phyloP scores from a whole-genome alignment of 768 basidiomycete species.

The Cystoderma amianthinum region DNA sequence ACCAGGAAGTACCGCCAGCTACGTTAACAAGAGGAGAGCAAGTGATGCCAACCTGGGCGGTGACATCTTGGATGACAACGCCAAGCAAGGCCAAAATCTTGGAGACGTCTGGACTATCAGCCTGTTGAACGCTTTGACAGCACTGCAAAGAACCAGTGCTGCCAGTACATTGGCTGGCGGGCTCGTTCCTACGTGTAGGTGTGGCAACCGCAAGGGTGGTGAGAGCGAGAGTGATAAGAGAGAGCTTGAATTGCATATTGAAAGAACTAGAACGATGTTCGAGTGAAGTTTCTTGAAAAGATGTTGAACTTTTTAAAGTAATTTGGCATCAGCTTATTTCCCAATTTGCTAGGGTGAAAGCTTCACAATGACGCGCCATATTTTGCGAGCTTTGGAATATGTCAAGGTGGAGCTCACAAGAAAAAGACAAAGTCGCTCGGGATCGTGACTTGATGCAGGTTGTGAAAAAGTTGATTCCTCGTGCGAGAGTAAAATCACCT shows the following conservation, averaged over 20 bases:
- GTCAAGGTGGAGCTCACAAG: too few species aligned
- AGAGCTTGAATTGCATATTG: slow-evolving; percentile 4
- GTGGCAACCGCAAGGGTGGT: slow-evolving; percentile 4
- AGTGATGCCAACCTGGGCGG: background rate
- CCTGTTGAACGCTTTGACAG: background rate
- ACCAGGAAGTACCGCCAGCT: slow-evolving; percentile 4
- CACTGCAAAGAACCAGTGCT: slow-evolving; percentile 2
- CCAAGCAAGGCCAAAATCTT: background rate
- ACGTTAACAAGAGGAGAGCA: background rate
- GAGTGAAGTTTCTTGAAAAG: too few species aligned
- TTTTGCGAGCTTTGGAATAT: too few species aligned
- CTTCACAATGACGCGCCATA: too few species aligned
- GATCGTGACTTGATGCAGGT: too few species aligned
- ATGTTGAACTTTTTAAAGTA: too few species aligned
- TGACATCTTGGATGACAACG: slow-evolving; percentile 1
- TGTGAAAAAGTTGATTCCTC: too few species aligned
- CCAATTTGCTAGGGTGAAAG: too few species aligned
- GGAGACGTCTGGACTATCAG: background rate
- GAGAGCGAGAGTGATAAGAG: slow-evolving; percentile 2
- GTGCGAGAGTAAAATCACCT: too few species aligned
- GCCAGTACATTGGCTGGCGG: slow-evolving; percentile 1
- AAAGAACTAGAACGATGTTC: too few species aligned
- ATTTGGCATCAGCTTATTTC: too few species aligned
- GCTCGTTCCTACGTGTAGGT: background rate
- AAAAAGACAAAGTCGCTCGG: too few species aligned